These are phyloP conservation scores for Lobosporangium transversale DNA, from an alignment of 192 early-diverging fungal genomes.

Conservation along the genomic window DNA sequence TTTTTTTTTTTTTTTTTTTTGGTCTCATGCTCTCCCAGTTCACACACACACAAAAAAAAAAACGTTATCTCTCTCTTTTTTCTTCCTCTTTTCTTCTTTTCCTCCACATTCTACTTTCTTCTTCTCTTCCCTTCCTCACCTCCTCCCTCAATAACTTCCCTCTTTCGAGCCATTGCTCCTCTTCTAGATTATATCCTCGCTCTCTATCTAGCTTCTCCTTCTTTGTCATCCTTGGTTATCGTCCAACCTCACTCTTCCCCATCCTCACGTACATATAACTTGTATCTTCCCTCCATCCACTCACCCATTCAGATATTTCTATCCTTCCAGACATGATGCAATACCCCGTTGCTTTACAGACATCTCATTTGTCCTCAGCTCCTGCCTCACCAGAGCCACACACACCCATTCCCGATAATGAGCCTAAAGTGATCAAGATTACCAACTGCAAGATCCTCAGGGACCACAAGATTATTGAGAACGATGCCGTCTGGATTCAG, in stretches of 20 bases:
- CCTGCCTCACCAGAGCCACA: slow-evolving; percentile 42
- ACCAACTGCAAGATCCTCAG: slow-evolving; percentile 79
- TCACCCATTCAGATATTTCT: too few species aligned
- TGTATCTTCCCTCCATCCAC: too few species aligned
- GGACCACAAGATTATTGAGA: slow-evolving; percentile 78
- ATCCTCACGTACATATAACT: too few species aligned
- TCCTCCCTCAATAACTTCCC: neutral
- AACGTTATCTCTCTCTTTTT: slow-evolving; percentile 6
- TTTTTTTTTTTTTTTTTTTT: slow-evolving; percentile 3
- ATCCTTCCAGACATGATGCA: slow-evolving; percentile 37
- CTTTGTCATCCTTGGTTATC: neutral
- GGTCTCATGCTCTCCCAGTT: neutral
- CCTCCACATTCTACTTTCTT: neutral
- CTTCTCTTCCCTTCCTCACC: neutral
- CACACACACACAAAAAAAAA: too few species aligned
- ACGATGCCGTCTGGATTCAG: slow-evolving; percentile 78
- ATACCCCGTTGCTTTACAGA: slow-evolving; percentile 48
- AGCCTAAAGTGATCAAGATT: slow-evolving; percentile 67
- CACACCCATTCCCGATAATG: slow-evolving; percentile 37
- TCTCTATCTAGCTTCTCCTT: neutral
- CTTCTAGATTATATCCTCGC: neutral
- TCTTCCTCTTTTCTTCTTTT: neutral
- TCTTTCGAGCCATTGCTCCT: neutral
- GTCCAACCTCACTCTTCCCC: neutral
- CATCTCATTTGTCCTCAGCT: slow-evolving; percentile 13